Conservation (phyloP, 306 rosid species). For the Spatholobus suberectus region DNA sequence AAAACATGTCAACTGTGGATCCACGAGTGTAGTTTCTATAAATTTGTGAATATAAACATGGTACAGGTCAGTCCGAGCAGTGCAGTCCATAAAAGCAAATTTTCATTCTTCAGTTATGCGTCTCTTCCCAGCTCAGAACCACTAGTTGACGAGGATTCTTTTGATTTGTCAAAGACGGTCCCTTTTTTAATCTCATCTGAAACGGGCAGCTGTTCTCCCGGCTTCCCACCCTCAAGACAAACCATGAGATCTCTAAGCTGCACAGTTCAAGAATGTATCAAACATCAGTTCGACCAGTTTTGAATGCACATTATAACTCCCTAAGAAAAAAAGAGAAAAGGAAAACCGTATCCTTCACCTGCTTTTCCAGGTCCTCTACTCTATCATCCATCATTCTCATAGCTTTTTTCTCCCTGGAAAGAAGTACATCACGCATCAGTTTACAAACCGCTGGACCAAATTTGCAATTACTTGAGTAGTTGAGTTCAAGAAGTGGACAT, state of each 20-base stretch:
- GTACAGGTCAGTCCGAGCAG: neutral
- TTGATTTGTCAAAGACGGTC: conserved; percentile 36
- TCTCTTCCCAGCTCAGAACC: conserved; percentile 37
- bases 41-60: conserved; percentile 11
- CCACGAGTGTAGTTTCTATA: conserved; percentile 10
- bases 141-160: conserved; percentile 45
- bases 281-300: conserved; percentile 34
- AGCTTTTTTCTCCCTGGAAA: conserved; percentile 63
- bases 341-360: conserved; percentile 52
- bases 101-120: conserved; percentile 29
- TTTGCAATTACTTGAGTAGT: neutral
- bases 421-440: conserved; percentile 16
- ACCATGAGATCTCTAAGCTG: conserved; percentile 84
- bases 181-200: conserved; percentile 50
- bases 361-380: conserved; percentile 65
- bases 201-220: conserved; percentile 45
- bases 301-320: neutral
- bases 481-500: conserved; percentile 27
- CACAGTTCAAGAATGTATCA: conserved; percentile 31
- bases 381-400: conserved; percentile 53
- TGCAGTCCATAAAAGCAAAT: neutral
- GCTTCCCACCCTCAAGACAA: conserved; percentile 63
- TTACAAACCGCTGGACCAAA: conserved; percentile 20
- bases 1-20: conserved; percentile 10
- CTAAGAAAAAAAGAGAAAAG: neutral